Evolutionary conservation across 2,329 filamentous ascomycete genomes (phyloP), one percentile per base, ranked within the genome.

Genomic region (Alternaria solani): DNA sequence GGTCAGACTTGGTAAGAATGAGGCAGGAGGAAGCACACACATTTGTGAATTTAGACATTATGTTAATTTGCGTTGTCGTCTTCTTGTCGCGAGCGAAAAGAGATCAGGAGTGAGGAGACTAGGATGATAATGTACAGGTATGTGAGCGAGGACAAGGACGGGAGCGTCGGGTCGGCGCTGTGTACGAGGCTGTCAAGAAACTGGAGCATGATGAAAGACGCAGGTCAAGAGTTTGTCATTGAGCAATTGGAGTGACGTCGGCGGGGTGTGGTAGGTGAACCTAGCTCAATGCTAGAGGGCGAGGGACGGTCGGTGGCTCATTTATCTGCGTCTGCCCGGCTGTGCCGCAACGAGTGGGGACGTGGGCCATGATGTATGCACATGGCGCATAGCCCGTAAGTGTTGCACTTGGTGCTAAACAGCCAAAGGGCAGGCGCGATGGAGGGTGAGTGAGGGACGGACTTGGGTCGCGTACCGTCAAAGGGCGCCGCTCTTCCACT

Each of bases 131-230:
- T 52, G 48, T 73, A 78, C 9, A 78, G 54, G 42, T 67, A 74
- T 4, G 69, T 66, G 14, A 77, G 62, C 6, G 63, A 68, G 7
- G 74, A 77, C 23, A 78, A 71, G 7, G 66, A 59, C 30, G 75
- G 74, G 28, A 77, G 67, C 8, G 67, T 63, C 9, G 74, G 71
- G 52, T 77, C 74, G 23, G 71, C 65, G 54, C 76, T 75, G 49
- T 64, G 57, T 25, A 77, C 57, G 54, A 70, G 65, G 14, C 55
- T 66, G 51, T 77, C 72, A 25, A 77, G 68, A 54, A 69, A 72
- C 32, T 69, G 55, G 16, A 73, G 59, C 70, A 74, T 74, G 57
- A 36, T 59, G 57, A 55, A 53, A 38, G 53, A 34, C n/a, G 30
- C 38, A 44, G 42, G 43, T 55, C 38, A 57, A 34, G 38, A 44